A percentile compares a stretch with the other conserved stretches of the same genome.
These are phyloP conservation scores for Saccharomycopsis synnaedendra DNA, from an alignment of 805 yeast genomes.

Conservation along the genomic window DNA sequence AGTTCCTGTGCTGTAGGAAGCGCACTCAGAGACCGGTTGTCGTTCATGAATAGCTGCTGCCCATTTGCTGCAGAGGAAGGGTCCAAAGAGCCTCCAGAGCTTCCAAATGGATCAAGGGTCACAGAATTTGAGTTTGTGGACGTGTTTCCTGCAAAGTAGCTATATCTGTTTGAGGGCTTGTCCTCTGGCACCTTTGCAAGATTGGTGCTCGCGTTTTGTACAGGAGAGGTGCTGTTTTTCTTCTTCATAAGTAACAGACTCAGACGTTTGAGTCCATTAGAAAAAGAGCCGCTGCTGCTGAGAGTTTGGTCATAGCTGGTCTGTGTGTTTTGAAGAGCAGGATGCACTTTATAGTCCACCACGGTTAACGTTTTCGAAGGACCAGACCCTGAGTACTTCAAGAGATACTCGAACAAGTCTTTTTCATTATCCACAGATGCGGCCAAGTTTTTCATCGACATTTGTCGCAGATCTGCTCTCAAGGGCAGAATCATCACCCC, in stretches of 20 bases:
- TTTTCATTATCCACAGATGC: slow-evolving; percentile 71
- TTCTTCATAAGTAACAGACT: slow-evolving; percentile 5
- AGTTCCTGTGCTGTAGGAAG: slow-evolving; percentile 12
- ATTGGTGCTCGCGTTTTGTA: not conserved
- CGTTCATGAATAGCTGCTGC: not conserved
- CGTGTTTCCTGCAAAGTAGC: not conserved
- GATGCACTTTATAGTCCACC: slow-evolving; percentile 61
- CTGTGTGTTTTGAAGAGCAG: slow-evolving; percentile 37
- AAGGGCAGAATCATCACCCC: slow-evolving; percentile 80
- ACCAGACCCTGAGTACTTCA: slow-evolving; percentile 31
- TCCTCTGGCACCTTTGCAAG: slow-evolving; percentile 3
- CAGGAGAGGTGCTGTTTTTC: slow-evolving; percentile 5
- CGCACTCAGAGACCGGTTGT: slow-evolving; percentile 10
- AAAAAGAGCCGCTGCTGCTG: slow-evolving; percentile 10
- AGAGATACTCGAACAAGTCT: slow-evolving; percentile 62
- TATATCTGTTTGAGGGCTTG: slow-evolving; percentile 1
- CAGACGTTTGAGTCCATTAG: slow-evolving; percentile 21
- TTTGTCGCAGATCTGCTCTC: slow-evolving; percentile 33
- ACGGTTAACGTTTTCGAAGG: slow-evolving; percentile 39
- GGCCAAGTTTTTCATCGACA: slow-evolving; percentile 72
- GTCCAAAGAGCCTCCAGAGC: not conserved
- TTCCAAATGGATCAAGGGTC: not conserved
- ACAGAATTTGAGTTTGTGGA: not conserved
- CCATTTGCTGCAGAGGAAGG: not conserved
- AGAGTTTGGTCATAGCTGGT: slow-evolving; percentile 17